Percentiles rank a stretch among this genome's conserved stretches.
Evolutionary conservation across 2,329 filamentous ascomycete species (phyloP).

Genomic region (Pseudohalonectria lignicola): DNA sequence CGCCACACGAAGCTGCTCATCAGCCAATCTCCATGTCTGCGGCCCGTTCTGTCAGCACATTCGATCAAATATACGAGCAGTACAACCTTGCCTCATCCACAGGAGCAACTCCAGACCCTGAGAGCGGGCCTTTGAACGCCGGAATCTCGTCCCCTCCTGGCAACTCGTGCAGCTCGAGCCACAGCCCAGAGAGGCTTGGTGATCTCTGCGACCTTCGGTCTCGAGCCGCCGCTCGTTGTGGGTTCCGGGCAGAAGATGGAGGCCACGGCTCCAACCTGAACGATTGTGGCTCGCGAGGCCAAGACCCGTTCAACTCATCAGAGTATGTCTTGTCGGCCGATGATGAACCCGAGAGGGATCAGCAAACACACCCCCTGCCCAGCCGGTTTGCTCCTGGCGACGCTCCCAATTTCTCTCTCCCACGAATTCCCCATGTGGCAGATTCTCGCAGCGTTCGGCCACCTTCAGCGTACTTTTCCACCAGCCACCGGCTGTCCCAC

Average conservation of each 20-base stretch:
- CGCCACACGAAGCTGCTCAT: neutral
- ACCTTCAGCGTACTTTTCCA: neutral
- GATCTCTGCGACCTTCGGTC: constrained; percentile 2
- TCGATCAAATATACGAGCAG: constrained; percentile 20
- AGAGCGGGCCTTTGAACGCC: too few species aligned
- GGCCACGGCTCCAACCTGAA: neutral
- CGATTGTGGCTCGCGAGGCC: neutral
- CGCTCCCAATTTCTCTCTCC: neutral
- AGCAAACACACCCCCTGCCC: neutral
- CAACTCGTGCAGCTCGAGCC: neutral
- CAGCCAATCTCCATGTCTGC: constrained; percentile 2
- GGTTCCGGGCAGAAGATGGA: constrained; percentile 3
- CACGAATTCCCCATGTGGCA: neutral
- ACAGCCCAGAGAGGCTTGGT: neutral
- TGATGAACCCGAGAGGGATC: neutral
- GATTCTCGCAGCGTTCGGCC: neutral
- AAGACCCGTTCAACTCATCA: neutral
- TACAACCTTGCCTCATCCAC: constrained; percentile 9
- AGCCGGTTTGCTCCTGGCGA: neutral
- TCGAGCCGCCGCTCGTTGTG: constrained; percentile 3
- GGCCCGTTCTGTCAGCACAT: constrained; percentile 16
- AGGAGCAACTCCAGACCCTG: too few species aligned
- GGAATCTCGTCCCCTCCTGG: neutral
- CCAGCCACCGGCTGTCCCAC: neutral
- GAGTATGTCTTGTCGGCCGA: neutral